Conservation (phyloP, 2,329 filamentous ascomycete species). For the Pseudogymnoascus sp. region DNA sequence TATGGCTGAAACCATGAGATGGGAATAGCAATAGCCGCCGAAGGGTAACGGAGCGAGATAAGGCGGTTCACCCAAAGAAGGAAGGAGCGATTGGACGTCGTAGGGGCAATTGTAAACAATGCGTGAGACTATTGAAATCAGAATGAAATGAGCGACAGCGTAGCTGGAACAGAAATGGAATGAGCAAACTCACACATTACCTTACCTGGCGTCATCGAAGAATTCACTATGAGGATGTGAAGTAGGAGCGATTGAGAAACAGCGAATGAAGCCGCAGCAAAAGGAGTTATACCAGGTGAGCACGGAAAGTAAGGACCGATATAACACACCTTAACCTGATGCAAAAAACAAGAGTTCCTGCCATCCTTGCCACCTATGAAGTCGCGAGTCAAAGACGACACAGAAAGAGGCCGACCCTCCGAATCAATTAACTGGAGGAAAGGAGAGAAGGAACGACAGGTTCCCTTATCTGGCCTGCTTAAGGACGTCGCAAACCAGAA, state of each 20-base stretch:
- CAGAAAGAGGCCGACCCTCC: background rate
- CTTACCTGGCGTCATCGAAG: background rate
- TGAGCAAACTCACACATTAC: background rate
- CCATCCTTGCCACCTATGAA: background rate
- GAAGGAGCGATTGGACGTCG: background rate
- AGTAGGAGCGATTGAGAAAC: background rate
- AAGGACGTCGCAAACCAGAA: background rate
- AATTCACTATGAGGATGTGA: background rate
- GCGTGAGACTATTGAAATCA: background rate
- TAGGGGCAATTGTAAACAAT: background rate
- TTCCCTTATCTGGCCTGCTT: background rate
- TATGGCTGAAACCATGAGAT: background rate
- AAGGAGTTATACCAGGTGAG: background rate
- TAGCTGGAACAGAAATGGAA: background rate
- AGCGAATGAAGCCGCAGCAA: background rate
- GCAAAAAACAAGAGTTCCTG: background rate
- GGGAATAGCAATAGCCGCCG: background rate
- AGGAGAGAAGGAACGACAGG: background rate
- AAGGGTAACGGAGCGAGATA: background rate
- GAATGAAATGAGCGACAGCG: background rate
- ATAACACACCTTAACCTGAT: background rate
- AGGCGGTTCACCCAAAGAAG: background rate
- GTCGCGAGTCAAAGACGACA: background rate
- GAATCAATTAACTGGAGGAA: background rate
- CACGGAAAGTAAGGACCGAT: background rate